Percentiles rank a stretch among this genome's conserved stretches.
These are phyloP conservation scores for Lentinula aciculospora DNA, from an alignment of 768 basidiomycete species.

Conservation along the genomic window DNA sequence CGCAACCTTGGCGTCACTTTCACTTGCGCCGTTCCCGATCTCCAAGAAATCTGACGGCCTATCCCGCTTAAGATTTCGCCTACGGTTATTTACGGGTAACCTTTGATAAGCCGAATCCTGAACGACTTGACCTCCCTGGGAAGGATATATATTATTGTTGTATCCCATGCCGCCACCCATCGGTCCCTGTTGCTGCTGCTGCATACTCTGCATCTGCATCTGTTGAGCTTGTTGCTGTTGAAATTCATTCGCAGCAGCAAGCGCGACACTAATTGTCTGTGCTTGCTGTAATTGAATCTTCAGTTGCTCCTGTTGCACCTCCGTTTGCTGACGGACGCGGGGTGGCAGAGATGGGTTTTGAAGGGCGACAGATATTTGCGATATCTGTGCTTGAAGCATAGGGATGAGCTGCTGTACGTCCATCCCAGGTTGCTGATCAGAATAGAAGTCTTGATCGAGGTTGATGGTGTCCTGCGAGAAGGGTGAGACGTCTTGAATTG, in stretches of 20 bases:
- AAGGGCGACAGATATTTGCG: constrained; percentile 71
- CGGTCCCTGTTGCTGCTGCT: constrained; percentile 34
- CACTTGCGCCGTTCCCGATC: constrained; percentile 33
- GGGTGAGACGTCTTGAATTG: neutral
- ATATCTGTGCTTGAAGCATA: constrained; percentile 79
- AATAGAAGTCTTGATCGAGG: constrained; percentile 61
- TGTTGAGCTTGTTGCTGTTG: constrained; percentile 43
- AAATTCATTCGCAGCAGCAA: constrained; percentile 54
- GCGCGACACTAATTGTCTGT: constrained; percentile 62
- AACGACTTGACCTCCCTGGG: constrained; percentile 36
- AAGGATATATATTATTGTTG: constrained; percentile 3
- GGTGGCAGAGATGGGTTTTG: constrained; percentile 71
- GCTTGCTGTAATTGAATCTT: constrained; percentile 78
- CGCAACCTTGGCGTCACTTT: constrained; percentile 57
- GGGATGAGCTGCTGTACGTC: constrained; percentile 74
- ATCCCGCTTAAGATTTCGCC: constrained; percentile 74
- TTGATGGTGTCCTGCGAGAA: constrained; percentile 9
- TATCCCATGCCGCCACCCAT: constrained; percentile 19
- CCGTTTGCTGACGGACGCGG: constrained; percentile 72
- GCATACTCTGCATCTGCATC: constrained; percentile 38
- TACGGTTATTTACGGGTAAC: constrained; percentile 74
- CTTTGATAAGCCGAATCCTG: constrained; percentile 88
- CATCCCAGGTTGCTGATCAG: constrained; percentile 61
- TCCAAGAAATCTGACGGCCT: constrained; percentile 83
- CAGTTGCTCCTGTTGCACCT: constrained; percentile 78